Evolutionary conservation across 2,329 filamentous ascomycete species (phyloP).

Genomic region (Aspergillus sp.): DNA sequence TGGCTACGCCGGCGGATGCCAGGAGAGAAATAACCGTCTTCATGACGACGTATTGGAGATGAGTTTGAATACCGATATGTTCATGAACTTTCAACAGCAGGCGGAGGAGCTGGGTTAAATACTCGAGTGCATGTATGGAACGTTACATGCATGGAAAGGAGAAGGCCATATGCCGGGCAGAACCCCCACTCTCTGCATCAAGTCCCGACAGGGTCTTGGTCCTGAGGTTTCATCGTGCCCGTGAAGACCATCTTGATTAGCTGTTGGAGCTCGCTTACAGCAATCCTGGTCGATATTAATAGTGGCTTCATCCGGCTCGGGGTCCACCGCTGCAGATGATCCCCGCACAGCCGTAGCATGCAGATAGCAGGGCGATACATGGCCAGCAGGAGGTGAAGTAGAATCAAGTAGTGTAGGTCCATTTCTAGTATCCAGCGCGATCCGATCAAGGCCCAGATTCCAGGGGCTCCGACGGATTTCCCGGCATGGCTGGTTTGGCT

Average conservation of each 20-base stretch:
- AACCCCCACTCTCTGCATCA: neutral
- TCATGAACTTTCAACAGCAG: no score
- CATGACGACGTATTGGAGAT: constrained; percentile 10
- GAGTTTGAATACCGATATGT: no score
- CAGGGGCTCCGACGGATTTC: neutral
- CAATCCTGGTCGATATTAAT: neutral
- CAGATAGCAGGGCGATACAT: no score
- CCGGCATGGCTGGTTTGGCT: neutral
- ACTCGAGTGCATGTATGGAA: no score
- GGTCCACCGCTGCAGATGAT: neutral
- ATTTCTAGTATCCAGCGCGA: neutral
- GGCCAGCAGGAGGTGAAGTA: no score
- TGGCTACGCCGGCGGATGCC: constrained; percentile 15
- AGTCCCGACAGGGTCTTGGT: neutral
- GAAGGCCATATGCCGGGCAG: no score
- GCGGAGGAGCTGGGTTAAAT: no score
- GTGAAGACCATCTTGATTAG: neutral
- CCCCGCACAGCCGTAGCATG: no score
- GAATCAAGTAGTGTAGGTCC: no score
- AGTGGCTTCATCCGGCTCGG: neutral
- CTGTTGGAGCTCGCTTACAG: neutral
- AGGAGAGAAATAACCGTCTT: constrained; percentile 18
- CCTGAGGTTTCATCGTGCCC: neutral
- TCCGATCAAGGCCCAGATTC: neutral
- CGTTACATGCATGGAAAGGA: no score